phyloP scores from a whole-genome alignment of 352 stramenopile species.

The Peronospora tabacina region DNA sequence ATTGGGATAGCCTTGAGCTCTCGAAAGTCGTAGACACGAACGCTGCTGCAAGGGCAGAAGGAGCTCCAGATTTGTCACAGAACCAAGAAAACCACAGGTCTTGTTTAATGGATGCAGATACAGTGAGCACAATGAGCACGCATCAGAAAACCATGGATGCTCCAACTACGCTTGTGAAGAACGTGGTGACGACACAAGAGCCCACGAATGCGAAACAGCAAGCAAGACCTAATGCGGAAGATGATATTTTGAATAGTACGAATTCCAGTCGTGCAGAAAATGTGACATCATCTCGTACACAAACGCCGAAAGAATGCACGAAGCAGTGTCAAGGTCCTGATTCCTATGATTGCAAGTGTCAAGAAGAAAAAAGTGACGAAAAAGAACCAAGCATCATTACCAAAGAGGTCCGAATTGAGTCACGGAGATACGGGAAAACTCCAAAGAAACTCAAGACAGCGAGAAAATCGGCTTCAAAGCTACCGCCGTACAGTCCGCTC shows the following conservation, averaged over 20 bases:
- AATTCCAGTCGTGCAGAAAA: slow-evolving; percentile 1
- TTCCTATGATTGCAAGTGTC: not conserved
- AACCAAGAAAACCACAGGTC: not conserved
- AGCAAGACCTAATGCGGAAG: slow-evolving; percentile 1
- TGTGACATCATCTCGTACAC: not conserved
- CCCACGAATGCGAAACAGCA: not conserved
- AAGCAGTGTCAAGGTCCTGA: slow-evolving; percentile 2
- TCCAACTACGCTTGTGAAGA: not conserved
- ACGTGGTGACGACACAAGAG: not conserved
- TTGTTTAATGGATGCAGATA: not conserved
- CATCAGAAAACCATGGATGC: not conserved
- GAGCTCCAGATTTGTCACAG: not conserved
- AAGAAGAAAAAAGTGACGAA: not conserved
- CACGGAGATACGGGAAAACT: slow-evolving; percentile 24
- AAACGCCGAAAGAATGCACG: not conserved
- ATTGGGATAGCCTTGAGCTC: not conserved
- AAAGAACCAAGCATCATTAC: not conserved
- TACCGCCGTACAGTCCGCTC: slow-evolving; percentile 10
- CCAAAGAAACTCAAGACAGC: slow-evolving; percentile 14
- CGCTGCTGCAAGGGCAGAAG: not conserved
- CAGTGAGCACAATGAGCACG: not conserved
- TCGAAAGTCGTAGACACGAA: not conserved
- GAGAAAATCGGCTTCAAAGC: slow-evolving; percentile 5
- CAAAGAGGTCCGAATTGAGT: slow-evolving; percentile 2
- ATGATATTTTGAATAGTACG: slow-evolving; percentile 1